A percentile compares a stretch with the other conserved stretches of the same genome.
phyloP scores from a whole-genome alignment of 2,329 filamentous ascomycete species.

The Penicillium palitans region DNA sequence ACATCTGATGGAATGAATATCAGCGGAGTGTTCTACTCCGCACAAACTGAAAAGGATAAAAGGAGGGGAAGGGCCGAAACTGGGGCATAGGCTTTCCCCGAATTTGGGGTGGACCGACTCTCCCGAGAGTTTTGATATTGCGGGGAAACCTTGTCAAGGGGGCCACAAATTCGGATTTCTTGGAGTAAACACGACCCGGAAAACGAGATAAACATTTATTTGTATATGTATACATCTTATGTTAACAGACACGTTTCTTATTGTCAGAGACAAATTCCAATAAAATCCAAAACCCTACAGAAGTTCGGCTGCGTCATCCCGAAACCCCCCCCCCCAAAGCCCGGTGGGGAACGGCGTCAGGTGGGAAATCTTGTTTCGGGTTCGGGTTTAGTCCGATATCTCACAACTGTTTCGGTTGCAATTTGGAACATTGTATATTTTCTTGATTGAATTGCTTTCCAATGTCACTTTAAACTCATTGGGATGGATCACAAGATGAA shows the following conservation, averaged over 20 bases:
- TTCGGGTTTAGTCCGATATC: not conserved
- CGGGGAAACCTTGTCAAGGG: not conserved
- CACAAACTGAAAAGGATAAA: not conserved
- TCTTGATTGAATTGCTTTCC: not conserved
- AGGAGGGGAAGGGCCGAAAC: not conserved
- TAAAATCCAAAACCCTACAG: not conserved
- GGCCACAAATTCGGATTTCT: not conserved
- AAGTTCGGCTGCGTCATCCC: not conserved
- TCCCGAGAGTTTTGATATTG: conserved; percentile 4
- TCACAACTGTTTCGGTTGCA: too few species aligned
- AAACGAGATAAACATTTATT: not conserved
- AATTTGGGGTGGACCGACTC: not conserved
- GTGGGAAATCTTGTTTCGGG: not conserved
- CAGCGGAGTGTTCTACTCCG: conserved; percentile 21
- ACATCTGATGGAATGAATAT: not conserved
- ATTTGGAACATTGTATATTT: not conserved
- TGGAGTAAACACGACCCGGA: not conserved
- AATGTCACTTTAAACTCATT: not conserved
- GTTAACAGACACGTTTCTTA: not conserved
- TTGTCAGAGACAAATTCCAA: not conserved
- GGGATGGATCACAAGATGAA: not conserved
- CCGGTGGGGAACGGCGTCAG: not conserved
- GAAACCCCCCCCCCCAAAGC: not conserved
- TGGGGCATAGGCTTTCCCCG: conserved; percentile 2
- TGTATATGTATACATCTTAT: not conserved